phyloP scores from a whole-genome alignment of 2,329 filamentous ascomycete species.

The Cryphonectria radicalis region DNA sequence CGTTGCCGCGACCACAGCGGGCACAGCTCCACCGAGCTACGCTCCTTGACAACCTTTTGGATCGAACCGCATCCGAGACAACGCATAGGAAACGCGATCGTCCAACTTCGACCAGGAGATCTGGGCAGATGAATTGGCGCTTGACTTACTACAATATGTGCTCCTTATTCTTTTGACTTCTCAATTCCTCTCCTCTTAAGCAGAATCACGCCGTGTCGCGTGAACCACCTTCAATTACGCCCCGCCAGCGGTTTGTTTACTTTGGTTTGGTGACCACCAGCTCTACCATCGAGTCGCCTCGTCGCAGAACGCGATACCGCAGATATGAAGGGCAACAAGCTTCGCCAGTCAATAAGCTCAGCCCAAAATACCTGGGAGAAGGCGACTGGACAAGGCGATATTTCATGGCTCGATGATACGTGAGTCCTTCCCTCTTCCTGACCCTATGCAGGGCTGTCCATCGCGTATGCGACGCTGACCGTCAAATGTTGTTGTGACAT shows the following conservation, averaged over 20 bases:
- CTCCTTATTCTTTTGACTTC: not conserved
- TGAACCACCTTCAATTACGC: not conserved
- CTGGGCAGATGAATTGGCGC: not conserved
- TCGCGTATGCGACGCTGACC: constrained; percentile 9
- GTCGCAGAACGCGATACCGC: constrained; percentile 10
- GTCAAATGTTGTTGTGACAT: not conserved
- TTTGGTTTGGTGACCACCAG: not conserved
- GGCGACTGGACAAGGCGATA: not conserved
- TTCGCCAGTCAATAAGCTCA: not conserved
- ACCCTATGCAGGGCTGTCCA: not conserved
- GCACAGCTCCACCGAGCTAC: not conserved
- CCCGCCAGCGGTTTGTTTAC: constrained; percentile 23
- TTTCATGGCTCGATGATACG: constrained; percentile 24
- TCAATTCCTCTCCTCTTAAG: not conserved
- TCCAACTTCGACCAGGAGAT: not conserved
- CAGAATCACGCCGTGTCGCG: not conserved
- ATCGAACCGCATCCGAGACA: not conserved
- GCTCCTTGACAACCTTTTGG: not conserved
- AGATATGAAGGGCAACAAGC: constrained; percentile 9
- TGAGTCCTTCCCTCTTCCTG: constrained; percentile 4
- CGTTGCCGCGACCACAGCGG: constrained; percentile 20
- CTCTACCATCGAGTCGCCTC: constrained; percentile 5
- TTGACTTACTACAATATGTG: not conserved
- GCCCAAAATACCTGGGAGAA: constrained; percentile 11
- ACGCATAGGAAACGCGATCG: not conserved